Percentiles rank a stretch among this genome's conserved stretches.
These are phyloP conservation scores for Termitomyces sp. DNA, from an alignment of 768 basidiomycete species.

Conservation along the genomic window DNA sequence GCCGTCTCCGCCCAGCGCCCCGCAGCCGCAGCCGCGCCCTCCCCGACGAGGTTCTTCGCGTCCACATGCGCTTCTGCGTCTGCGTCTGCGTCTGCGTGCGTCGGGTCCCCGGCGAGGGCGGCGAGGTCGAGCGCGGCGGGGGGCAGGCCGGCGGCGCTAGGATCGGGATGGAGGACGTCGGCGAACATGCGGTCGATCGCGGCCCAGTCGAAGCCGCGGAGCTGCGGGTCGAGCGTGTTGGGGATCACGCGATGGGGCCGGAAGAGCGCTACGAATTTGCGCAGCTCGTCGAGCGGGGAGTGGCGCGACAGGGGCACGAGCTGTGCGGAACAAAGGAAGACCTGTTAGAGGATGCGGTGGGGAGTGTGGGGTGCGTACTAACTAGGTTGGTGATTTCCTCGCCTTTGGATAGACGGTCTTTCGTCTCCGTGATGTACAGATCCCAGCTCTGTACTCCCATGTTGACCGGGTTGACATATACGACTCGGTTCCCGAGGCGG, in stretches of 20 bases:
- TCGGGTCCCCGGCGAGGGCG: constrained; percentile 7
- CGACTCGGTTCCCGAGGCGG: constrained; percentile 49
- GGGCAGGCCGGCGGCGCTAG: constrained; percentile 1
- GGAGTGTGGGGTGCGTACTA: constrained; percentile 41
- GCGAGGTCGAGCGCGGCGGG: constrained; percentile 4
- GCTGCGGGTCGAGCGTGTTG: constrained; percentile 58
- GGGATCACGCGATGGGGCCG: constrained; percentile 73
- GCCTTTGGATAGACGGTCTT: constrained; percentile 29
- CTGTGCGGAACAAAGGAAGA: constrained; percentile 42
- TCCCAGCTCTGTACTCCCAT: constrained; percentile 52
- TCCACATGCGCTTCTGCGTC: too few species aligned
- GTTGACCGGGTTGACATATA: constrained; percentile 84
- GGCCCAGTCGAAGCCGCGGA: constrained; percentile 65
- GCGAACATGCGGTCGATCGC: constrained; percentile 67
- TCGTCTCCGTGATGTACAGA: constrained; percentile 35
- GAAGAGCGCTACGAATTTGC: constrained; percentile 76
- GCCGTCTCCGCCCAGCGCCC: constrained; percentile 51
- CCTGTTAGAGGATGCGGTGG: background rate
- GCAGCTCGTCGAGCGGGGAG: constrained; percentile 83
- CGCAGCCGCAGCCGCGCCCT: constrained; percentile 39
- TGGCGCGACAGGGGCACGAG: constrained; percentile 83
- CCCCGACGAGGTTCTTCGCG: constrained; percentile 63
- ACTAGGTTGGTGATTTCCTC: constrained; percentile 62
- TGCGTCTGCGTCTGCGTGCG: constrained; percentile 42
- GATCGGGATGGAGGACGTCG: constrained; percentile 39